Evolutionary conservation across 495 filamentous ascomycete genomes (phyloP).

Genomic region (Aspergillus carlsbadensis): DNA sequence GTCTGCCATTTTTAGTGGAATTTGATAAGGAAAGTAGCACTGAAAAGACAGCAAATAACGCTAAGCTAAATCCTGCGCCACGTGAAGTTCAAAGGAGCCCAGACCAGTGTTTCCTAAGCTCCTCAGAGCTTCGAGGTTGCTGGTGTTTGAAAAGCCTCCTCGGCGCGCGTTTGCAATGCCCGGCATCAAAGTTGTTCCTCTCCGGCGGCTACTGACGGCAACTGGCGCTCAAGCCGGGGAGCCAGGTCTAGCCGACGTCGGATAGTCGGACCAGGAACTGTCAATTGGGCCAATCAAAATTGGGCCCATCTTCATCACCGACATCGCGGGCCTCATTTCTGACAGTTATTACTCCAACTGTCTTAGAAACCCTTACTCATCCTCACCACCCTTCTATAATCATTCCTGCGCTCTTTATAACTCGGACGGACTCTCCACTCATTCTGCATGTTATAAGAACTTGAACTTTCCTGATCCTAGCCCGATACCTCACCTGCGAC

Average conservation of each 20-base stretch:
- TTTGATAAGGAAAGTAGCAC: background rate
- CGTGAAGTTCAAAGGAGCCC: background rate
- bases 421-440: background rate
- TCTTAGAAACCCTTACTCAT: background rate
- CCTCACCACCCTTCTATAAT: background rate
- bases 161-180: constrained; percentile 10
- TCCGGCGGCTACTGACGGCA: constrained; percentile 22
- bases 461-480: background rate
- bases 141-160: constrained; percentile 2
- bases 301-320: constrained; percentile 1
- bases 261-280: background rate
- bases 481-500: background rate
- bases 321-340: background rate
- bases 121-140: background rate
- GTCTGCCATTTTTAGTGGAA: constrained; percentile 33
- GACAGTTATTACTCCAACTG: background rate
- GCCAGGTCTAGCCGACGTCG: background rate
- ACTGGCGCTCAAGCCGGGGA: constrained; percentile 10
- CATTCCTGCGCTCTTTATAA: background rate
- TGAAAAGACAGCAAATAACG: background rate
- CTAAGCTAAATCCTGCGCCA: background rate
- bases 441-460: background rate
- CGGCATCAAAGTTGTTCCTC: constrained; percentile 16
- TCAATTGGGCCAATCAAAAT: constrained; percentile 8
- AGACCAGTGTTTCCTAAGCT: background rate